A percentile compares a stretch with the other conserved stretches of the same genome.
These are phyloP conservation scores for Chondrus crispus DNA, from an alignment of 23 red algal species.

Conservation along the genomic window DNA sequence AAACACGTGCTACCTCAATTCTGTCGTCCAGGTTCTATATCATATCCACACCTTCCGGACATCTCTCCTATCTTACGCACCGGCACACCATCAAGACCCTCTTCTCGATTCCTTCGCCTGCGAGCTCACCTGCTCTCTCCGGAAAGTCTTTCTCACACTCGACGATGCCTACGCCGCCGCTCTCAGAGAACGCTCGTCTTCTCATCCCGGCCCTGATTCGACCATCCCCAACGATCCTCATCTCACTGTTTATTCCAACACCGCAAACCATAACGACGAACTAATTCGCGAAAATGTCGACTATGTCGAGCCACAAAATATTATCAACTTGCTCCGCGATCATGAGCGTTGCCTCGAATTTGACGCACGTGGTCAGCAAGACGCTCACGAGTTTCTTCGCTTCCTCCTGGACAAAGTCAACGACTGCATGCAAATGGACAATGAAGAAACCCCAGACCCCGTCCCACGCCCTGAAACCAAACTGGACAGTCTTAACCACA, in stretches of 20 bases:
- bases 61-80: background rate
- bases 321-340: slow-evolving; percentile 51
- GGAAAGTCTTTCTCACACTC: slow-evolving; percentile 17
- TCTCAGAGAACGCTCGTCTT: too few species aligned
- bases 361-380: slow-evolving; percentile 67
- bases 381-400: slow-evolving; percentile 80
- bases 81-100: background rate
- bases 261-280: background rate
- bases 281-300: slow-evolving; percentile 26
- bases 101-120: slow-evolving; percentile 14
- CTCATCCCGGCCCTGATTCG: too few species aligned
- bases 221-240: background rate
- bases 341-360: slow-evolving; percentile 33
- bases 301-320: slow-evolving; percentile 36
- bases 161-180: background rate
- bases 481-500: too few species aligned
- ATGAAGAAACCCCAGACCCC: background rate
- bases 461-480: too few species aligned
- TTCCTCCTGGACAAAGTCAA: slow-evolving; percentile 68
- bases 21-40: slow-evolving; percentile 85
- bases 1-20: slow-evolving; percentile 92
- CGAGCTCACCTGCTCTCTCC: background rate
- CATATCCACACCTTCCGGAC: slow-evolving; percentile 53
- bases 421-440: slow-evolving; percentile 27
- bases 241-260: too few species aligned